Conservation (phyloP, 2,329 filamentous ascomycete species). For the Penicillium italicum region DNA sequence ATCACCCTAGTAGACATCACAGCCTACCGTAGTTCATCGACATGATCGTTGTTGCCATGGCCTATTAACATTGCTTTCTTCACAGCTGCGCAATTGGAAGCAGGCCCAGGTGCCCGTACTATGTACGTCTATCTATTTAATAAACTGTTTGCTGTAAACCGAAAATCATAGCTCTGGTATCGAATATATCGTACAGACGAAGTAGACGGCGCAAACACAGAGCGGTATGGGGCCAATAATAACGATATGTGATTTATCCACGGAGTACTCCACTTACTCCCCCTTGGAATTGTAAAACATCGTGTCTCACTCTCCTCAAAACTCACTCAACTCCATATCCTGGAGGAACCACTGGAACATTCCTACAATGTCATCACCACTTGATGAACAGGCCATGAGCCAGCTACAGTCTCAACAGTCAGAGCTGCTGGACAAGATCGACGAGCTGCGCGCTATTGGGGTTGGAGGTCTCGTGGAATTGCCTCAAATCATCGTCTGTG, state of each 20-base stretch:
- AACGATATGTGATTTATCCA: not conserved
- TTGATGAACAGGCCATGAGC: not conserved
- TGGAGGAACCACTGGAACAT: not conserved
- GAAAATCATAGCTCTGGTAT: not conserved
- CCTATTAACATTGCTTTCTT: too few species aligned
- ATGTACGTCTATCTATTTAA: not conserved
- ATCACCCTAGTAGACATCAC: conserved; percentile 12
- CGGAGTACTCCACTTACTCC: not conserved
- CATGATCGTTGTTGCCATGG: not conserved
- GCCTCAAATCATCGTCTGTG: conserved; percentile 57
- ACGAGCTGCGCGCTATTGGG: conserved; percentile 51
- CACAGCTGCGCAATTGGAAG: not conserved
- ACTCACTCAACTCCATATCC: not conserved
- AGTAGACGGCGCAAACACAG: not conserved
- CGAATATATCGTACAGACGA: not conserved
- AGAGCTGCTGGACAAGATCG: conserved; percentile 52
- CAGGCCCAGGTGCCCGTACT: not conserved
- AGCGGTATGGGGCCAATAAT: not conserved
- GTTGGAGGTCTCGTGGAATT: conserved; percentile 48
- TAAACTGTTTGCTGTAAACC: not conserved
- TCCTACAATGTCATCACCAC: not conserved
- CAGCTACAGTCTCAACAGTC: conserved; percentile 33
- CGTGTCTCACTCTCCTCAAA: not conserved
- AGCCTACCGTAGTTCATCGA: not conserved
- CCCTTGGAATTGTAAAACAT: not conserved